phyloP scores from a whole-genome alignment of 1,284 basidiomycete species.

The Meira miltonrushii region DNA sequence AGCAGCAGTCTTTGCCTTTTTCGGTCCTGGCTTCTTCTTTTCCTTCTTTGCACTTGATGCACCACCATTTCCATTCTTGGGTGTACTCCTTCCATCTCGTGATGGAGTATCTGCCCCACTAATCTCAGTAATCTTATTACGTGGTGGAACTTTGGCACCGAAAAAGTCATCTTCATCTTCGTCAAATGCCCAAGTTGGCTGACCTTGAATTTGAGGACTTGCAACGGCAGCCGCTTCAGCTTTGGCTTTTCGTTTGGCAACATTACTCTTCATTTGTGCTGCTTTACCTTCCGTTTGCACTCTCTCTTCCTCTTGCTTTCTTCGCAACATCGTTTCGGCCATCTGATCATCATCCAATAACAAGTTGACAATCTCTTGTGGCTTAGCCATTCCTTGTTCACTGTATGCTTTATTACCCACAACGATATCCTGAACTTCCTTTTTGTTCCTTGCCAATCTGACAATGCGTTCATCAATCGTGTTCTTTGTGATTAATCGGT shows the following conservation, averaged over 20 bases:
- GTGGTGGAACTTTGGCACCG: slow-evolving; percentile 14
- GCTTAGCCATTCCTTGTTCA: slow-evolving; percentile 67
- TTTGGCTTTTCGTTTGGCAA: slow-evolving; percentile 40
- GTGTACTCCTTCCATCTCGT: not conserved
- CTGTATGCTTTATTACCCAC: slow-evolving; percentile 83
- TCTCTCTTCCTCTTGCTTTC: slow-evolving; percentile 50
- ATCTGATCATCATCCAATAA: slow-evolving; percentile 84
- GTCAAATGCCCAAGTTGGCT: slow-evolving; percentile 42
- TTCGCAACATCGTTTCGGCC: slow-evolving; percentile 50
- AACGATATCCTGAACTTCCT: slow-evolving; percentile 80
- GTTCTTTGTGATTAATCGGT: slow-evolving; percentile 89
- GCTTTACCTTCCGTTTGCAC: slow-evolving; percentile 48
- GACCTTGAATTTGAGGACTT: slow-evolving; percentile 11
- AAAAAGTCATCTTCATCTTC: slow-evolving; percentile 52
- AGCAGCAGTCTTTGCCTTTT: not conserved
- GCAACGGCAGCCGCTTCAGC: slow-evolving; percentile 28
- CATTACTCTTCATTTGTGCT: slow-evolving; percentile 43
- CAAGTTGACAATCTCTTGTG: slow-evolving; percentile 93
- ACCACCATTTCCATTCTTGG: not conserved
- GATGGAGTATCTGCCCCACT: not conserved
- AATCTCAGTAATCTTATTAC: not conserved
- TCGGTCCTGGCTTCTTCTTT: not conserved
- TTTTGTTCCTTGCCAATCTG: slow-evolving; percentile 54
- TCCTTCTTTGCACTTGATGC: not conserved
- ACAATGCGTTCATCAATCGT: slow-evolving; percentile 99